phyloP scores from a whole-genome alignment of 2,329 filamentous ascomycete species.

The Ophiostoma perfectum region DNA sequence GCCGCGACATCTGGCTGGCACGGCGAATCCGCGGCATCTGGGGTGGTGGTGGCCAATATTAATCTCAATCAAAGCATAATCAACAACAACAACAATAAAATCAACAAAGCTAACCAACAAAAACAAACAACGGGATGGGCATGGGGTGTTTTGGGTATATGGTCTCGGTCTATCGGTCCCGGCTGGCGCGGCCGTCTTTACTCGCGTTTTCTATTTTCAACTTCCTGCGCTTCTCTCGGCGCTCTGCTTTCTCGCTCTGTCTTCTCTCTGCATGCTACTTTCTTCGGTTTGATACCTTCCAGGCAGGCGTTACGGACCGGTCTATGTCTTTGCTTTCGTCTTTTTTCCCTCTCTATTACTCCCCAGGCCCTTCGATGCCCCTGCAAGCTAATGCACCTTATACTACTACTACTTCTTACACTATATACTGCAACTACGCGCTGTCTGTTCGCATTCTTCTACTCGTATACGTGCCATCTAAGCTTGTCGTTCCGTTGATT shows the following conservation, averaged over 20 bases:
- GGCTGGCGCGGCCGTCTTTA: slow-evolving; percentile 3
- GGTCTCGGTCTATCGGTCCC: background rate
- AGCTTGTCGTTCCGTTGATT: background rate
- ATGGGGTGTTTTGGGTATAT: background rate
- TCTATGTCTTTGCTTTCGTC: slow-evolving; percentile 9
- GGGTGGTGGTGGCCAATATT: slow-evolving; percentile 58
- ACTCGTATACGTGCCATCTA: too few relatives aligned
- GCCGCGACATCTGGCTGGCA: slow-evolving; percentile 94
- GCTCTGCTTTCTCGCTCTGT: background rate
- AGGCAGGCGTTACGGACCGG: slow-evolving; percentile 11
- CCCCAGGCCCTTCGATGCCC: background rate
- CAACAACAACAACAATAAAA: background rate
- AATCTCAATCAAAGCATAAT: background rate
- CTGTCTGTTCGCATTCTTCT: too few relatives aligned
- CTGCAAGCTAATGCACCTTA: background rate
- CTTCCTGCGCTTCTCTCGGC: background rate
- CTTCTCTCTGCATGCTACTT: background rate
- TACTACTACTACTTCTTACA: background rate
- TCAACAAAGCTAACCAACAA: background rate
- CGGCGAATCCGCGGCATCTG: slow-evolving; percentile 71
- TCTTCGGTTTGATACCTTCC: background rate
- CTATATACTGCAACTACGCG: background rate
- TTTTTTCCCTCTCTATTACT: background rate
- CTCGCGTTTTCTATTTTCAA: background rate
- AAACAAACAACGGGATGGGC: background rate